Evolutionary conservation across 192 early-diverging fungal genomes (phyloP).

Genomic region (Piromyces finnis): DNA sequence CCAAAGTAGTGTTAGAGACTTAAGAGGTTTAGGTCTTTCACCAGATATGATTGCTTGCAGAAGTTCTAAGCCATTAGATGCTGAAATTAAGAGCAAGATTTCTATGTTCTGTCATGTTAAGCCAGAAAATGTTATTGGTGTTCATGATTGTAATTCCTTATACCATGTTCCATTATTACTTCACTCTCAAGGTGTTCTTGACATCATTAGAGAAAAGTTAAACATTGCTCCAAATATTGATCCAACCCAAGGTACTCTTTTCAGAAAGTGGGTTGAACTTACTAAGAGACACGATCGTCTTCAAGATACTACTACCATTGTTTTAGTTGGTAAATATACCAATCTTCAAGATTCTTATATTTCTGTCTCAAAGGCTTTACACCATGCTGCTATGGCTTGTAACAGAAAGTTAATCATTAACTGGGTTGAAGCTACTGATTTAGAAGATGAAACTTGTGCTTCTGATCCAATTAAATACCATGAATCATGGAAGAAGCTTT

Average conservation of each 20-base stretch:
- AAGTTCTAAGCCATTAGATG: conserved; percentile 62
- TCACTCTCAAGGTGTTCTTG: conserved; percentile 66
- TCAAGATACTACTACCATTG: conserved; percentile 70
- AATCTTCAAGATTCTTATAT: conserved; percentile 28
- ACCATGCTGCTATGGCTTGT: conserved; percentile 78
- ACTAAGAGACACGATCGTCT: conserved; percentile 55
- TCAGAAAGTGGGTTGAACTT: conserved; percentile 75
- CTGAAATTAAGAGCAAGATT: conserved; percentile 75
- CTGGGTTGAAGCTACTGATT: conserved; percentile 91
- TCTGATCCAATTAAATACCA: conserved; percentile 83
- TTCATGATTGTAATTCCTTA: conserved; percentile 88
- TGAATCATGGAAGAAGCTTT: conserved; percentile 84
- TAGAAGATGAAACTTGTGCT: conserved; percentile 55
- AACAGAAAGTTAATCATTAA: conserved; percentile 55
- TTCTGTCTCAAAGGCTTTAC: conserved; percentile 88
- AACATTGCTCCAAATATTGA: conserved; percentile 45
- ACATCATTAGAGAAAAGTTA: conserved; percentile 63
- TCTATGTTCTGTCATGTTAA: conserved; percentile 99
- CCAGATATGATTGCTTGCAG: conserved; percentile 97
- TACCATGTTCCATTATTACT: conserved; percentile 94
- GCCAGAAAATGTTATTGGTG: conserved; percentile 76
- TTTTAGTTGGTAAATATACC: conserved; percentile 19
- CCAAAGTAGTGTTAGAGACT: conserved; percentile 83
- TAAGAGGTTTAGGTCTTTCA: conserved; percentile 82
- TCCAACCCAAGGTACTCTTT: conserved; percentile 40